Conservation (phyloP, 352 stramenopile species). For the Globisporangium orthogonon region DNA sequence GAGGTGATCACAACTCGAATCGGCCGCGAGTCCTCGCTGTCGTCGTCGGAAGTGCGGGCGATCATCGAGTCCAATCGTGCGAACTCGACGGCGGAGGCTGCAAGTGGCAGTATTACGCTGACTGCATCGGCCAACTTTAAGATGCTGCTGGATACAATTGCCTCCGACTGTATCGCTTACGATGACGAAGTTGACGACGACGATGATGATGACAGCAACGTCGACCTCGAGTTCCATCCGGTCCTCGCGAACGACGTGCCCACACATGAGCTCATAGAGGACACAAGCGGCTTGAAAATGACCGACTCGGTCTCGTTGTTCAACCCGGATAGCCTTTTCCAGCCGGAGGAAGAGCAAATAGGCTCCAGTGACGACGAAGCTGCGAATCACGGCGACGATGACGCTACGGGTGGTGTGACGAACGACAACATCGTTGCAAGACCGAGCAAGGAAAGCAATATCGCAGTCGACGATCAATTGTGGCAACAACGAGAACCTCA, state of each 20-base stretch:
- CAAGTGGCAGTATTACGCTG: not conserved
- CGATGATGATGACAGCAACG: slow-evolving; percentile 15
- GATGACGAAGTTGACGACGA: slow-evolving; percentile 12
- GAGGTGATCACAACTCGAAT: not conserved
- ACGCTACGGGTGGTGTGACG: slow-evolving; percentile 11
- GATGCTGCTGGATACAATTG: not conserved
- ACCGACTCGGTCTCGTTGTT: slow-evolving; percentile 13
- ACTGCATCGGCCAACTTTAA: too few relatives aligned
- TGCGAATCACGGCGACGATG: slow-evolving; percentile 2
- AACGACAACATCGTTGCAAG: too few relatives aligned
- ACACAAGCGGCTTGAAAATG: not conserved
- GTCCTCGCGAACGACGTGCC: slow-evolving; percentile 13
- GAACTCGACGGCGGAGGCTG: not conserved
- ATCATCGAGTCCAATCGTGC: slow-evolving; percentile 9
- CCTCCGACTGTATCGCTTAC: not conserved
- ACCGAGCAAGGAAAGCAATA: not conserved
- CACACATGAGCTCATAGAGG: slow-evolving; percentile 6
- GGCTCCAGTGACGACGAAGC: slow-evolving; percentile 10
- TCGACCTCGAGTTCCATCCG: slow-evolving; percentile 42
- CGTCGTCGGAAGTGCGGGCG: slow-evolving; percentile 19
- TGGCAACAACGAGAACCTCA: not conserved
- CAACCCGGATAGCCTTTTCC: slow-evolving; percentile 28
- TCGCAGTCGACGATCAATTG: not conserved
- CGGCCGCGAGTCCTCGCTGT: slow-evolving; percentile 17
- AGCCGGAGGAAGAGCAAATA: slow-evolving; percentile 21